These are phyloP conservation scores for Postia placenta DNA, from an alignment of 768 basidiomycete species.

Conservation along the genomic window DNA sequence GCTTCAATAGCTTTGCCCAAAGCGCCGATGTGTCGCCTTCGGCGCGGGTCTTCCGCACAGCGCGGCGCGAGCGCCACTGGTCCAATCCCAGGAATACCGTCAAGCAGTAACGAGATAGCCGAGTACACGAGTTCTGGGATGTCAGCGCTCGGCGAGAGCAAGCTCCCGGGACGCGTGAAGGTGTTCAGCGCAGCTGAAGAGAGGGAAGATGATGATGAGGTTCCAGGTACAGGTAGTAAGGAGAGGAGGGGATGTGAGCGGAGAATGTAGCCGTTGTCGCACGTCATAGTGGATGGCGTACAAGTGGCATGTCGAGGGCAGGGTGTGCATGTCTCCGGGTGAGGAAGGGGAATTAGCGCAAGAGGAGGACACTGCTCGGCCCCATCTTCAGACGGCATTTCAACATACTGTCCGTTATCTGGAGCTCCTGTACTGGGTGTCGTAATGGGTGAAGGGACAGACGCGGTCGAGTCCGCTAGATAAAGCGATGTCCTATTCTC, in stretches of 20 bases:
- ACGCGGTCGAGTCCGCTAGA: conserved; percentile 12
- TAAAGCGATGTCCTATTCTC: conserved; percentile 47
- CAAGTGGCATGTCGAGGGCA: conserved; percentile 57
- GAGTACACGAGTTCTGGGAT: conserved; percentile 15
- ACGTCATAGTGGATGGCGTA: conserved; percentile 53
- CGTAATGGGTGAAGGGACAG: conserved; percentile 9
- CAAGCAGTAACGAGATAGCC: conserved; percentile 26
- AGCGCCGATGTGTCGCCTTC: conserved; percentile 66
- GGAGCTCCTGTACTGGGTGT: conserved; percentile 5
- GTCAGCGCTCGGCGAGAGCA: conserved; percentile 25
- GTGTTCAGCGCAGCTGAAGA: conserved; percentile 33
- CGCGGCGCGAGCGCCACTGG: conserved; percentile 70
- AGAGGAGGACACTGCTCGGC: conserved; percentile 43
- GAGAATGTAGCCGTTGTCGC: conserved; percentile 63
- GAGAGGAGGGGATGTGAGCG: conserved; percentile 42
- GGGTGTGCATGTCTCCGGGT: conserved; percentile 60
- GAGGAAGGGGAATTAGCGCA: conserved; percentile 47
- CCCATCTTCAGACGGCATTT: conserved; percentile 22
- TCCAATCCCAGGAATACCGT: conserved; percentile 76
- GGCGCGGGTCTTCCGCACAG: conserved; percentile 71
- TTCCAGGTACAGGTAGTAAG: conserved; percentile 41
- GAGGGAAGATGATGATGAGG: conserved; percentile 23
- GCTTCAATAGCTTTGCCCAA: conserved; percentile 70
- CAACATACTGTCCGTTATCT: not conserved
- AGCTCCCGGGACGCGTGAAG: conserved; percentile 19